These are phyloP conservation scores for Fusarium guadeloupense DNA, from an alignment of 2,329 filamentous ascomycete genomes.

Conservation along the genomic window DNA sequence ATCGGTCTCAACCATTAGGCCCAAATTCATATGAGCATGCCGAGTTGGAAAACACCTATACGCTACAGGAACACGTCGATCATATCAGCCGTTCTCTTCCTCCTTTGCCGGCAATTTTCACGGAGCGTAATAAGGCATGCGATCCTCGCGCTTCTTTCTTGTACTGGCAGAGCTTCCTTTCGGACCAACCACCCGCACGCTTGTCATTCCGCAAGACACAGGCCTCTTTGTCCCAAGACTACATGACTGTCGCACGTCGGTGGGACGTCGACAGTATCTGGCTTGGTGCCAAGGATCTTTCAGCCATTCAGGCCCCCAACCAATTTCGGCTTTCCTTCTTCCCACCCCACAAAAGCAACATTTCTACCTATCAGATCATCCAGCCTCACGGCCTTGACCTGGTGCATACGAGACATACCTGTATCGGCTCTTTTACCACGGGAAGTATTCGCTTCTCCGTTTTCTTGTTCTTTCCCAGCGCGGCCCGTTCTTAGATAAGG, in stretches of 20 bases:
- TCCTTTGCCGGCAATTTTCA: background rate
- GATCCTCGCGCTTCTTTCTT: background rate
- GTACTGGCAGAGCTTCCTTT: conserved; percentile 7
- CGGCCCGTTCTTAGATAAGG: background rate
- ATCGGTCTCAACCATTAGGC: background rate
- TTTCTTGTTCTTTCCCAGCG: conserved; percentile 11
- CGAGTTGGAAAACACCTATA: background rate
- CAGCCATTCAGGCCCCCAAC: too few relatives aligned
- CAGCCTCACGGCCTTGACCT: too few relatives aligned
- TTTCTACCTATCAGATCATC: too few relatives aligned
- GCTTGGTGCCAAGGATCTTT: too few relatives aligned
- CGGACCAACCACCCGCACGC: background rate
- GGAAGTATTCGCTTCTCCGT: too few relatives aligned
- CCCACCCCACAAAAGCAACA: too few relatives aligned
- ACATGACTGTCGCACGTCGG: background rate
- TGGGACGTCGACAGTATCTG: conserved; percentile 20
- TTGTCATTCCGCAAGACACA: conserved; percentile 12
- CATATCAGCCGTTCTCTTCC: background rate
- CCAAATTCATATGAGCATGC: background rate
- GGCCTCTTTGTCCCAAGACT: background rate
- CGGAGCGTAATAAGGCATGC: background rate
- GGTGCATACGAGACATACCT: too few relatives aligned
- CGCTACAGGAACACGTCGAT: background rate
- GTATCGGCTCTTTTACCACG: too few relatives aligned
- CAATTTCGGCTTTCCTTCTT: too few relatives aligned